Base-by-base conservation (phyloP, 352 stramenopile genomes). In the Aphanomyces stellatus region DNA sequence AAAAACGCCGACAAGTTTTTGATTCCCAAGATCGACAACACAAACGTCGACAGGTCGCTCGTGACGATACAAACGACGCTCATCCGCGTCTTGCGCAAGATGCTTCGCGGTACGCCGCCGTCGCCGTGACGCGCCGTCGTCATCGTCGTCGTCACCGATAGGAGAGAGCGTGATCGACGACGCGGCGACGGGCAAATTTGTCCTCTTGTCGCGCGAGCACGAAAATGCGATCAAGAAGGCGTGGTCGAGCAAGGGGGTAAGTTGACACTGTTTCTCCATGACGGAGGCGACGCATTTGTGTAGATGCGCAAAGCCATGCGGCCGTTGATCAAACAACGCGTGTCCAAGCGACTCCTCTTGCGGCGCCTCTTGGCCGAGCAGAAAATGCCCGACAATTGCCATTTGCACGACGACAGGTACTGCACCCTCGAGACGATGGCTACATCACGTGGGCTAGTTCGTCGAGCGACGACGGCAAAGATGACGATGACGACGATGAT, bases 1-100 rank as follows among this genome's bases (percentile, higher is more conserved):
- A 95, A 95, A 70, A 76, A 92, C 61, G 86, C 84, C 19, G 84
- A 95, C 69, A 82, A 86, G 48, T 88, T 71, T 51, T 69, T 95
- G n/a, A 95, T 95, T 65, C 86, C 86, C 7, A 95, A 93, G 69
- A 90, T 95, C 43, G 82, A 95, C 73, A 95, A 95, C 67, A 95
- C 86, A 5, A 95, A 95, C 57, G 86, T 95, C 15, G 86, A 93
- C 53, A 82, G 86, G 25, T 91, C 83, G 65, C 87, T 95, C 30
- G 84, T 83, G 22, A 88, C 83, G 6, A 95, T 95, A 65, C 86
- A 93, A 60, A 88, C 84, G 24, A 95, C 86, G 33, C 73, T 95
- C 11, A 78, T 95, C 33, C 86, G 86, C 40, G 86, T 93, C 46
- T 69, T 95, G 49, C 80, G 86, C 10, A 91, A 91, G 40, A 73